Conservation (phyloP, 2,329 filamentous ascomycete species). For the Penicillium corylophilum region DNA sequence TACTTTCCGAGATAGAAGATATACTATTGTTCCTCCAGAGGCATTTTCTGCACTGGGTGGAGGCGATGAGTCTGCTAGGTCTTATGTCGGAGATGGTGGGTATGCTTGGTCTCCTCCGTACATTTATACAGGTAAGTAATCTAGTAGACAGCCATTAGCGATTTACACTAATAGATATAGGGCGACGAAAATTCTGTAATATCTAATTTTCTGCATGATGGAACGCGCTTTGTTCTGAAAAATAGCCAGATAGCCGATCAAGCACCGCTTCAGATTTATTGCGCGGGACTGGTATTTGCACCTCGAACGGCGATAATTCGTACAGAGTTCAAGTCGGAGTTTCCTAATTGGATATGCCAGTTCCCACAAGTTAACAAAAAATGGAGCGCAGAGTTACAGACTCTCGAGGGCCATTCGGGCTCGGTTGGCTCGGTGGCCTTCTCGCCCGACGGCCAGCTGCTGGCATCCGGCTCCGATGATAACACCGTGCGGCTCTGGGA, state of each 20-base stretch:
- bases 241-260: background rate
- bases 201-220: background rate
- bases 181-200: background rate
- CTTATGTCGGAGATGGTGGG: constrained; percentile 19
- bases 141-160: too few species aligned
- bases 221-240: background rate
- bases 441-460: constrained; percentile 1
- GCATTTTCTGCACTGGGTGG: constrained; percentile 28
- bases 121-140: background rate
- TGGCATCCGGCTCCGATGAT: constrained; percentile 2
- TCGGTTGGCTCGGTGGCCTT: background rate
- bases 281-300: background rate
- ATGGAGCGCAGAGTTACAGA: background rate
- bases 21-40: constrained; percentile 15
- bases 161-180: background rate
- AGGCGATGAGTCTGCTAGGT: constrained; percentile 25
- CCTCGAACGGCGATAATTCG: background rate
- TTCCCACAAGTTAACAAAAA: background rate
- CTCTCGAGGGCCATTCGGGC: constrained; percentile 2
- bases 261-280: background rate
- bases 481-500: background rate
- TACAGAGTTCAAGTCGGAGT: background rate
- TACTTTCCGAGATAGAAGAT: constrained; percentile 2
- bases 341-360: background rate
- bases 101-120: background rate